Evolutionary conservation across 2,329 filamentous ascomycete genomes (phyloP), one percentile per base, ranked within the genome.

Genomic region (Clonostachys chloroleuca): DNA sequence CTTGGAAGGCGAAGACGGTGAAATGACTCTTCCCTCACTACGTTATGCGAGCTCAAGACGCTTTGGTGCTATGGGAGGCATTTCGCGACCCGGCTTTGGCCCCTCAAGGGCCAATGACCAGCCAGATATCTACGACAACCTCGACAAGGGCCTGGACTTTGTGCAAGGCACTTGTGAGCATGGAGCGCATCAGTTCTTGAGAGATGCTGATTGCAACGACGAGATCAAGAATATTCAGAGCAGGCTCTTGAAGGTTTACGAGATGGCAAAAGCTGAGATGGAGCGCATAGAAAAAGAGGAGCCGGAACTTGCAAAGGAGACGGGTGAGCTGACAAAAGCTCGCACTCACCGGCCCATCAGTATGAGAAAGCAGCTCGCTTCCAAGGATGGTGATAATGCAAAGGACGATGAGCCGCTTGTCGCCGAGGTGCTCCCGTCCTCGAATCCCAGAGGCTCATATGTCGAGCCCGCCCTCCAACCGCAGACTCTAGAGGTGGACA

Each of bases 181-280:
- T 46, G 92, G 87, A 4, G 92, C 92, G 0, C 91, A 95, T 60
- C 89, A 95, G 59, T 90, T 94, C 51, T 74, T 96, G n/a, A 83
- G 92, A 20, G 87, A 91, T 46, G 92, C 91, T 12, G 86, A 94
- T 58, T 96, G 92, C 65, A 78, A 74, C n/a, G 78, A 81, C 16
- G 89, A 95, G 63, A 77, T 96, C 37, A 73, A 75, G 24, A 84
- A 82, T 42, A 86, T 92, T 46, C 80, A 83, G 58, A 72, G 75
- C 48, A 80, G 82, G 14, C 78, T 95, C 40, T 67, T 68, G 9
- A 77, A 84, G 47, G 82, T 90, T 2, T 72, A 83, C 44, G 77
- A 79, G 34, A 68, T 81, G 46, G 82, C 85, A 14, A 72, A 72
- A 40, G 74, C 74, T 45, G 83, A 88, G 63, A 74, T 81, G 52